Evolutionary conservation across 2,329 filamentous ascomycete genomes (phyloP), one percentile per base, ranked within the genome.

Genomic region (Tricladium varicosporioides): DNA sequence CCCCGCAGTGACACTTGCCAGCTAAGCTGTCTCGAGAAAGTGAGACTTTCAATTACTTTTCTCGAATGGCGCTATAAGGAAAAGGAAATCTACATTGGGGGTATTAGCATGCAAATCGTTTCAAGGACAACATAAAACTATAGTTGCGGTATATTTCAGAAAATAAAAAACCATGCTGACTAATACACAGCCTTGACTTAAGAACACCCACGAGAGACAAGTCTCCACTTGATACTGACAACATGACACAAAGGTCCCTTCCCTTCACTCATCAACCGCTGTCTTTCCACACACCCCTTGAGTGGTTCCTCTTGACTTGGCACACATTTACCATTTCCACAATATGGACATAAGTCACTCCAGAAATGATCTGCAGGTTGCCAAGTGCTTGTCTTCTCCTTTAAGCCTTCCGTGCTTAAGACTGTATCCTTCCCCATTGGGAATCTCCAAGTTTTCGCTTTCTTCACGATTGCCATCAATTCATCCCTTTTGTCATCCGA

Each of bases 401-500:
- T 18, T 7, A 36, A 10, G 2, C 58, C 61, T 14, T 60, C 55
- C 5, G 54, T 53, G 54, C 59, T 65, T 46, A 67, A 27, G 2
- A 60, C 56, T 5, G 18, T 40, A 2, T 58, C 57, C 5, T 54
- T 56, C 1, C 31, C 50, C 51, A 66, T 32, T 0, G 65, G 63
- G 32, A 67, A 67, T 16, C 47, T 60, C 54, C 65, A 67, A 7
- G 22, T 57, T 42, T 59, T 59, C 1, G 66, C 65, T 48, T 60
- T 62, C 33, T 62, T 57, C 1, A 64, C 56, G 40, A 69, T 64
- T 15, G 15, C 15, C 36, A 51, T 48, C 22, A 69, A 48, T 33
- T 69, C 65, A 9, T 43, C 53, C n/a, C 54, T 53, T 51, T 65
- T 66, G 42, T 69, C 64, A 16, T 66, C 63, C 1, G 44, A 51